Conservation (phyloP, 495 filamentous ascomycete genomes). For the Delitschia confertaspora region DNA sequence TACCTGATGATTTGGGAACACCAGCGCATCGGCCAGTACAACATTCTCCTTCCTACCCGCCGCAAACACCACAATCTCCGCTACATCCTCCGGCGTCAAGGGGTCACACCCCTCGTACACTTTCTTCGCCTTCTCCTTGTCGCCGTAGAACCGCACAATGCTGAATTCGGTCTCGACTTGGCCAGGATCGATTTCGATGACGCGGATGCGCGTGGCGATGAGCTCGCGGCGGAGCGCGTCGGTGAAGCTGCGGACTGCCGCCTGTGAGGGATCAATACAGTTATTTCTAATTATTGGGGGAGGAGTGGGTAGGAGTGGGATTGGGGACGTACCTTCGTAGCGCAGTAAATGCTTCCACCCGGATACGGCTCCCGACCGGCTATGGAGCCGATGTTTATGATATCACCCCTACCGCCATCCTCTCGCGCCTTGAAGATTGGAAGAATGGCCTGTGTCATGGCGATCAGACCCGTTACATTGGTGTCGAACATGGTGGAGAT, state of each 20-base stretch:
- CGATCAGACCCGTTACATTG: conserved; percentile 89
- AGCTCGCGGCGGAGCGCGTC: conserved; percentile 84
- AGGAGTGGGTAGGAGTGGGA: no score
- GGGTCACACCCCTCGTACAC: conserved; percentile 86
- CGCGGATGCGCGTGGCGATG: conserved; percentile 71
- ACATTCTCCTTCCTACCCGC: conserved; percentile 89
- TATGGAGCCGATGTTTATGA: conserved; percentile 95
- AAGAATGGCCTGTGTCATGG: conserved; percentile 91
- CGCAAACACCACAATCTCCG: conserved; percentile 86
- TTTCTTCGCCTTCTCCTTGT: conserved; percentile 88
- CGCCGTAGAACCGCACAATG: conserved; percentile 83
- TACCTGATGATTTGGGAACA: conserved; percentile 91
- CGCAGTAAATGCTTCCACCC: conserved; percentile 92
- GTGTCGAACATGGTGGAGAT: conserved; percentile 82
- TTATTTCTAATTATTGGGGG: no score
- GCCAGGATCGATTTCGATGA: conserved; percentile 91
- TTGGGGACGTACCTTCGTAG: no score
- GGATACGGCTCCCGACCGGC: conserved; percentile 85
- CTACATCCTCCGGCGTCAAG: conserved; percentile 91
- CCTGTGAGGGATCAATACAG: no score
- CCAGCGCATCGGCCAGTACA: conserved; percentile 81
- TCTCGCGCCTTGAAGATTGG: conserved; percentile 71
- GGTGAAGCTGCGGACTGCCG: conserved; percentile 82
- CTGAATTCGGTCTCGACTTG: conserved; percentile 99
- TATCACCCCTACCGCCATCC: conserved; percentile 77